Conservation (phyloP, 1,284 basidiomycete species). For the Tilletia caries region DNA sequence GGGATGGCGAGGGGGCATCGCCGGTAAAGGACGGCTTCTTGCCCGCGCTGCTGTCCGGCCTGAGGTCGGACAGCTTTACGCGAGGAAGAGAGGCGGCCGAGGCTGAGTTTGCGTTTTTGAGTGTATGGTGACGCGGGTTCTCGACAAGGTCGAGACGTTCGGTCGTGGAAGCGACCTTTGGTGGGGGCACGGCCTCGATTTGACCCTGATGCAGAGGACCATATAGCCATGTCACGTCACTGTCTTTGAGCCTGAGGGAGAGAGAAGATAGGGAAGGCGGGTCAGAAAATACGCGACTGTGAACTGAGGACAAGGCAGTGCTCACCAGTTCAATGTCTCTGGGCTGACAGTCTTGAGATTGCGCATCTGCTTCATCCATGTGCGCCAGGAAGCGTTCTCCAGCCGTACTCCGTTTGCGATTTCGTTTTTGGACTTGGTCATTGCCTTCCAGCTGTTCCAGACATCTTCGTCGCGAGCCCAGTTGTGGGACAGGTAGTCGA, state of each 20-base stretch:
- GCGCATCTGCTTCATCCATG: conserved; percentile 98
- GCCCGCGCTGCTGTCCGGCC: neutral
- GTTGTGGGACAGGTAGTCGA: conserved; percentile 75
- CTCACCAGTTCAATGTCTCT: conserved; percentile 96
- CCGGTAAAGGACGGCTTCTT: too few species aligned
- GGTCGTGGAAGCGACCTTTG: conserved; percentile 59
- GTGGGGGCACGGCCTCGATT: conserved; percentile 63
- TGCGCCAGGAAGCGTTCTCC: conserved; percentile 97
- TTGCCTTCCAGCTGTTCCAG: conserved; percentile 94
- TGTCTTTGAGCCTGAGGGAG: conserved; percentile 85
- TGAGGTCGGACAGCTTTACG: neutral
- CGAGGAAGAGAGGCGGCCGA: neutral
- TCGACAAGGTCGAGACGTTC: conserved; percentile 60
- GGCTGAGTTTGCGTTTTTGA: neutral
- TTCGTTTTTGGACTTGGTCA: conserved; percentile 98
- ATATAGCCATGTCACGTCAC: conserved; percentile 98
- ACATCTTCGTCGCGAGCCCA: conserved; percentile 94
- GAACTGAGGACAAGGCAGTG: too few species aligned
- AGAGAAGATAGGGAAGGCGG: neutral
- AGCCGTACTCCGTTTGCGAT: conserved; percentile 91
- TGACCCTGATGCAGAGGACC: conserved; percentile 73
- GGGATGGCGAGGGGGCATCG: neutral
- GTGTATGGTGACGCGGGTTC: conserved; percentile 17
- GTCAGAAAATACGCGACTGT: too few species aligned
- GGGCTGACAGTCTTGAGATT: conserved; percentile 91